Conservation (phyloP, 108 stramenopile species). For the Cyclotella choctawhatcheeana region DNA sequence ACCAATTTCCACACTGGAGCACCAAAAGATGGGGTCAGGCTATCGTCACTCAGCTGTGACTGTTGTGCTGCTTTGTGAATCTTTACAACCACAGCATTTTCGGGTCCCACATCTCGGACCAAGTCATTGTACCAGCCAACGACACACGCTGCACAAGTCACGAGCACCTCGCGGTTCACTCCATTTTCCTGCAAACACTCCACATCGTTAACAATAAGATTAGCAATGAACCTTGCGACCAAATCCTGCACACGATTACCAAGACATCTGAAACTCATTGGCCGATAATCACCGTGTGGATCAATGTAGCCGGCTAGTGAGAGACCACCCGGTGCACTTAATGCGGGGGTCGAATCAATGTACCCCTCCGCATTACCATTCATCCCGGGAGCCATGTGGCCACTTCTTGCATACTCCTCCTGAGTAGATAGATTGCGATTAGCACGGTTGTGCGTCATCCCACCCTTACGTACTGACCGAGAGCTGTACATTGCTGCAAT, state of each 20-base stretch:
- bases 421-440: constrained; percentile 2
- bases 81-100: background rate
- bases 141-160: constrained; percentile 3
- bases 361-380: constrained; percentile 27
- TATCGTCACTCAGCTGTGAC: background rate
- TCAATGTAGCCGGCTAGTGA: constrained; percentile 10
- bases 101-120: constrained; percentile 2
- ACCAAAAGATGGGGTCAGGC: background rate
- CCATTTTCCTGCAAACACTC: constrained; percentile 8
- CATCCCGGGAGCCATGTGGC: constrained; percentile 2
- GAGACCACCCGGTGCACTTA: constrained; percentile 16
- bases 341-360: constrained; percentile 10
- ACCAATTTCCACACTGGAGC: background rate
- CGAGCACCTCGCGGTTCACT: background rate
- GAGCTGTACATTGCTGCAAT: background rate
- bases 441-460: constrained; percentile 10
- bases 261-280: constrained; percentile 3
- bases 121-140: constrained; percentile 11
- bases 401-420: constrained; percentile 26
- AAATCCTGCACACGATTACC: background rate
- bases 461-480: background rate
- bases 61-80: constrained; percentile 8
- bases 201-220: constrained; percentile 5
- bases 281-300: background rate
- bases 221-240: constrained; percentile 6